These are phyloP conservation scores for Arabidopsis lyrata DNA, from an alignment of 441 rosid genomes.

Conservation along the genomic window DNA sequence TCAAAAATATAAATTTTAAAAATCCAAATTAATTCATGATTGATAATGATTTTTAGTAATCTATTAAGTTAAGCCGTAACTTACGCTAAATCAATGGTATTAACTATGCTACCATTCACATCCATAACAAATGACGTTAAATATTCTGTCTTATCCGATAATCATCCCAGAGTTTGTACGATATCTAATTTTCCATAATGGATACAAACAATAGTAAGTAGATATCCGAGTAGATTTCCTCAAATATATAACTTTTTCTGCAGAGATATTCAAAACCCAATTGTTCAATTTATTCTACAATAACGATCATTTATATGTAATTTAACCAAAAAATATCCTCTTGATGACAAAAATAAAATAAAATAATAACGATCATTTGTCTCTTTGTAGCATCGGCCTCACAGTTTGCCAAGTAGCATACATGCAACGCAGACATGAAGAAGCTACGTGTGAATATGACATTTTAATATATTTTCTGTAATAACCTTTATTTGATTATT, in stretches of 20 bases:
- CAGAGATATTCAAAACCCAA: not conserved
- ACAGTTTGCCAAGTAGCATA: conserved; percentile 35
- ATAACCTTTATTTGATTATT: conserved; percentile 3
- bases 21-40: no score
- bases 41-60: no score
- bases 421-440: conserved; percentile 39
- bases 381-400: not conserved
- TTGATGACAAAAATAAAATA: not conserved
- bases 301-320: no score
- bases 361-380: not conserved
- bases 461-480: not conserved
- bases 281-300: not conserved
- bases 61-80: no score
- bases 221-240: not conserved
- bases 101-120: no score
- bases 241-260: not conserved
- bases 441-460: conserved; percentile 28
- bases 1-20: no score
- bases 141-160: not conserved
- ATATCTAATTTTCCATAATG: not conserved
- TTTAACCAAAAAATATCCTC: no score
- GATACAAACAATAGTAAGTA: not conserved
- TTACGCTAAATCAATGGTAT: no score
- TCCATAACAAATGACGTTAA: not conserved
- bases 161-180: not conserved